Evolutionary conservation across 257 asterid genomes (phyloP).

Genomic region (Nemophila menziesii): DNA sequence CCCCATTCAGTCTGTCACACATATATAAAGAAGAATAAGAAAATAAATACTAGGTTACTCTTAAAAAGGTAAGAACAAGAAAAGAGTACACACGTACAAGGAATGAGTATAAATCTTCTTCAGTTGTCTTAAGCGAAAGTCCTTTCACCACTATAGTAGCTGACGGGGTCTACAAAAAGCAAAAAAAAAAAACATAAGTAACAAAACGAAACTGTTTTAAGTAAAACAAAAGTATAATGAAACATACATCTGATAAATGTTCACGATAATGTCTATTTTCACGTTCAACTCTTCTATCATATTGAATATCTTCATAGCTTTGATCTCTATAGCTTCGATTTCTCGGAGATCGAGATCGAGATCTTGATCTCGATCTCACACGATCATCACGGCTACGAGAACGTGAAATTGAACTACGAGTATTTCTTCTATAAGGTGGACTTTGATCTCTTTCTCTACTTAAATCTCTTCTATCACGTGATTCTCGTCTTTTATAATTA

Average conservation of each 20-base stretch:
- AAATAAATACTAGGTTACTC: conserved; percentile 7
- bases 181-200: conserved; percentile 9
- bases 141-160: conserved; percentile 97
- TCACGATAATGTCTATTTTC: conserved; percentile 64
- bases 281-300: conserved; percentile 72
- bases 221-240: conserved; percentile 1
- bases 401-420: conserved; percentile 55
- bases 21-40: conserved; percentile 1
- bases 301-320: conserved; percentile 65
- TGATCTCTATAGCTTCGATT: conserved; percentile 80
- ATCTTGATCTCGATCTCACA: conserved; percentile 79
- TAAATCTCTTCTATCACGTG: conserved; percentile 68
- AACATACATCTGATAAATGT: conserved; percentile 53
- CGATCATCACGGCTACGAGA: conserved; percentile 75
- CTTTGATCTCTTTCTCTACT: conserved; percentile 82
- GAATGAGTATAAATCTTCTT: conserved; percentile 89
- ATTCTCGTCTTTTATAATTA: conserved; percentile 68
- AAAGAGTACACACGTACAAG: conserved; percentile 39
- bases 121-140: conserved; percentile 86
- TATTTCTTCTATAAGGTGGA: conserved; percentile 54
- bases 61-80: conserved; percentile 11
- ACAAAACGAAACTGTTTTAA: conserved; percentile 6
- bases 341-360: conserved; percentile 78
- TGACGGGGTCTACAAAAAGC: conserved; percentile 72
- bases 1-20: conserved; percentile 89